phyloP scores from a whole-genome alignment of 2,329 filamentous ascomycete species.

The Aureobasidium melanogenum region DNA sequence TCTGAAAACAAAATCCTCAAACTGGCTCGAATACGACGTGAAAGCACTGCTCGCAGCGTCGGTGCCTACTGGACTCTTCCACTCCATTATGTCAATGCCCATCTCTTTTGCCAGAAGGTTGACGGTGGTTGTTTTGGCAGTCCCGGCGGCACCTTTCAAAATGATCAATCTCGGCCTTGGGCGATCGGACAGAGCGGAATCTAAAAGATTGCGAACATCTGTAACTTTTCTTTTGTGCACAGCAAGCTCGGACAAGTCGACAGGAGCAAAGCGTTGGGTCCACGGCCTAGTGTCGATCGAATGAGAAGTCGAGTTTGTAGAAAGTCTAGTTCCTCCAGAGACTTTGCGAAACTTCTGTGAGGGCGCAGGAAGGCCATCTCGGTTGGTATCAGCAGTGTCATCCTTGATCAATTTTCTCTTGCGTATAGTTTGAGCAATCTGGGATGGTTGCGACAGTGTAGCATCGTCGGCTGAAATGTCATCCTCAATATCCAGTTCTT shows the following conservation, averaged over 20 bases:
- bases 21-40: conserved; percentile 66
- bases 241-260: conserved; percentile 69
- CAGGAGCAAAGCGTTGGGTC: conserved; percentile 76
- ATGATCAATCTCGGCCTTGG: conserved; percentile 63
- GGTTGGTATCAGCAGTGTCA: not conserved
- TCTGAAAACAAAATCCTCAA: conserved; percentile 83
- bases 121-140: conserved; percentile 86
- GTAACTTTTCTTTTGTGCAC: conserved; percentile 91
- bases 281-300: conserved; percentile 62
- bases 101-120: conserved; percentile 69
- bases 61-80: conserved; percentile 70
- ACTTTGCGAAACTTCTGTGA: conserved; percentile 39
- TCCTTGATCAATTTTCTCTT: conserved; percentile 25
- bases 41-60: conserved; percentile 53
- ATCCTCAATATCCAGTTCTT: conserved; percentile 23
- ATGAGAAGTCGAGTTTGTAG: conserved; percentile 19
- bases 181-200: conserved; percentile 46
- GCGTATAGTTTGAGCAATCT: conserved; percentile 24
- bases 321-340: conserved; percentile 25
- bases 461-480: conserved; percentile 25
- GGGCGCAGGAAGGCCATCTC: conserved; percentile 10
- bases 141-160: conserved; percentile 82
- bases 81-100: conserved; percentile 71
- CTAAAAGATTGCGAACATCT: conserved; percentile 77
- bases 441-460: conserved; percentile 24